A percentile compares a stretch with the other conserved stretches of the same genome.
These are phyloP conservation scores for Knoxdaviesia capensis DNA, from an alignment of 2,329 filamentous ascomycete species.

Conservation along the genomic window DNA sequence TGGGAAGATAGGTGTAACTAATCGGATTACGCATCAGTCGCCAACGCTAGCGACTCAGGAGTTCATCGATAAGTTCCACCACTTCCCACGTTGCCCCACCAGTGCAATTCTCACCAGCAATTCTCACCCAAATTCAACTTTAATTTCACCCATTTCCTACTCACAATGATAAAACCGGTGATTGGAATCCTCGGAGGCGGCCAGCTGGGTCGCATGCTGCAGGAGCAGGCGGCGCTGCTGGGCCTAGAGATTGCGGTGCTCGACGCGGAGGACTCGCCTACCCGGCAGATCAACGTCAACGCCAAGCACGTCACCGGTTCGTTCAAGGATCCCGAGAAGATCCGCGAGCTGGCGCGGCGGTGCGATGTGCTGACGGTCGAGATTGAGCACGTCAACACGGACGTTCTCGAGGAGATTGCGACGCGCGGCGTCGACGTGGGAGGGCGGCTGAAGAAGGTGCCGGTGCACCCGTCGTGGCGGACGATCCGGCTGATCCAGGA, in stretches of 20 bases:
- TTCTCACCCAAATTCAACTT: no score
- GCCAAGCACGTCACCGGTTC: slow-evolving; percentile 61
- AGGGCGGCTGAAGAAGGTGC: slow-evolving; percentile 25
- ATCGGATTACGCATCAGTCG: no score
- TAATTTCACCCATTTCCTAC: no score
- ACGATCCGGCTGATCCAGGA: slow-evolving; percentile 83
- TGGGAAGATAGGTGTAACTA: no score
- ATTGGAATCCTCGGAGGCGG: slow-evolving; percentile 39
- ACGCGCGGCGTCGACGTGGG: slow-evolving; percentile 38
- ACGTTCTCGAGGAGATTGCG: slow-evolving; percentile 67
- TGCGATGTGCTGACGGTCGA: slow-evolving; percentile 80
- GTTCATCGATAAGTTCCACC: no score
- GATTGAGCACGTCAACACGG: slow-evolving; percentile 88
- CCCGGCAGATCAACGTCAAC: slow-evolving; percentile 69
- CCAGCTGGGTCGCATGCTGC: slow-evolving; percentile 83
- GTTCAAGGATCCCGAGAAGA: slow-evolving; percentile 65
- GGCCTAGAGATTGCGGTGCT: slow-evolving; percentile 64
- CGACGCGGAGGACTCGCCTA: slow-evolving; percentile 56
- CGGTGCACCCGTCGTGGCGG: slow-evolving; percentile 64
- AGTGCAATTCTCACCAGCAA: no score
- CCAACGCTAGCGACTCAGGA: no score
- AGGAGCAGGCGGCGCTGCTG: slow-evolving; percentile 58
- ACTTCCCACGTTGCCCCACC: no score
- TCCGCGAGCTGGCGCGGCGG: slow-evolving; percentile 54
- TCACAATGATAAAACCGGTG: slow-evolving; percentile 10